Percentiles rank a stretch among this genome's conserved stretches.
These are phyloP conservation scores for Vitis labrusca DNA, from an alignment of 164 flowering plant genomes.

Conservation along the genomic window DNA sequence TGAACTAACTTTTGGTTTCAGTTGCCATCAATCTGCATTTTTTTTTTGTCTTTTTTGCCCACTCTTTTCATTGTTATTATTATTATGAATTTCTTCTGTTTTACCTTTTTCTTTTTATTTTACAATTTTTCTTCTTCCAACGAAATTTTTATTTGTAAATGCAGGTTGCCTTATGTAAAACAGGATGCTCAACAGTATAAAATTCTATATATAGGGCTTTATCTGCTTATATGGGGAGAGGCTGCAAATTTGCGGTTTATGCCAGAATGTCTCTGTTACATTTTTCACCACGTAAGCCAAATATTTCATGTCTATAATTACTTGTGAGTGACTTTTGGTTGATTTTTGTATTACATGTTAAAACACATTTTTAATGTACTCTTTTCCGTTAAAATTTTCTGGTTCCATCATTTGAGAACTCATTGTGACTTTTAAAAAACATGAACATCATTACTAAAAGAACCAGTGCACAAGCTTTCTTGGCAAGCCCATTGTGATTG, in stretches of 20 bases:
- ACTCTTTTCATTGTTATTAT: background rate
- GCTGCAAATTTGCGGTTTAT: conserved; percentile 93
- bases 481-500: too few species aligned
- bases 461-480: too few species aligned
- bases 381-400: too few species aligned
- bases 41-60: background rate
- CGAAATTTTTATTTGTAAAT: background rate
- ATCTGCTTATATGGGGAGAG: conserved; percentile 98
- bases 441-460: too few species aligned
- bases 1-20: too few species aligned
- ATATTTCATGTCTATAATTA: conserved; percentile 2
- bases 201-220: conserved; percentile 73
- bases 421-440: too few species aligned
- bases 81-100: background rate
- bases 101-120: background rate
- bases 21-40: background rate
- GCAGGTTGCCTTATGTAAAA: conserved; percentile 75
- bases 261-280: conserved; percentile 97
- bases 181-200: conserved; percentile 81
- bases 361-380: too few species aligned
- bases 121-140: background rate
- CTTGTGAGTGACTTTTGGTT: background rate
- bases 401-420: too few species aligned
- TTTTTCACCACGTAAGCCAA: conserved; percentile 90
- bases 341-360: background rate